phyloP scores from a whole-genome alignment of 2,329 filamentous ascomycete genomes.

The Ophiostoma australiae region DNA sequence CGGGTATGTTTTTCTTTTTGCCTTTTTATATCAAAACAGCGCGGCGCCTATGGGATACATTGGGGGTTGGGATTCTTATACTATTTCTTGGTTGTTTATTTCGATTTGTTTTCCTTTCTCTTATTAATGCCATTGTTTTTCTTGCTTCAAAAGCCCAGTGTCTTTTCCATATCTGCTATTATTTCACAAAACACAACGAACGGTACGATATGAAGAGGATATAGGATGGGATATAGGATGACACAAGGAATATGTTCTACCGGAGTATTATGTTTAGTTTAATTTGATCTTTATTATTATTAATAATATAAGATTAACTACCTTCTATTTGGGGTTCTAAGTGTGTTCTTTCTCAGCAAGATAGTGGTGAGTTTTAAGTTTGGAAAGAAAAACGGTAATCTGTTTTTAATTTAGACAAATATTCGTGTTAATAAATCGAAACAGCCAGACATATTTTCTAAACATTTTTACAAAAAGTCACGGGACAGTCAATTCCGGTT shows the following conservation, averaged over 20 bases:
- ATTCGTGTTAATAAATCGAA: too few species aligned
- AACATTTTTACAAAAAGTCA: too few species aligned
- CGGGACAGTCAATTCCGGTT: too few species aligned
- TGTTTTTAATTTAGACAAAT: too few species aligned
- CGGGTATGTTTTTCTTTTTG: not conserved
- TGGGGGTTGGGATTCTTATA: not conserved
- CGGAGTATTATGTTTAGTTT: not conserved
- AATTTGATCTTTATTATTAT: not conserved
- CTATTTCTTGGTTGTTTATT: not conserved
- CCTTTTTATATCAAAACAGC: not conserved
- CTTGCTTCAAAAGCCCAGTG: not conserved
- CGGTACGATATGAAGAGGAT: slow-evolving; percentile 2
- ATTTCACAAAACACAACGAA: not conserved
- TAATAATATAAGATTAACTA: too few species aligned
- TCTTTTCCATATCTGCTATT: not conserved
- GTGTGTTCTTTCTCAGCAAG: too few species aligned
- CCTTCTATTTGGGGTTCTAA: too few species aligned
- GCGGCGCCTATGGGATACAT: slow-evolving; percentile 4
- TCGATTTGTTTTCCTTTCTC: not conserved
- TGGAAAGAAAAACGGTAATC: too few species aligned
- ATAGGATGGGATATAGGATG: not conserved
- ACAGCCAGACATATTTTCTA: too few species aligned
- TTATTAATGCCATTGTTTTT: not conserved
- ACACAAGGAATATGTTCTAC: not conserved
- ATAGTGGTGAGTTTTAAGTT: too few species aligned